Conservation (phyloP, 441 rosid genomes). For the Gossypium laxum region DNA sequence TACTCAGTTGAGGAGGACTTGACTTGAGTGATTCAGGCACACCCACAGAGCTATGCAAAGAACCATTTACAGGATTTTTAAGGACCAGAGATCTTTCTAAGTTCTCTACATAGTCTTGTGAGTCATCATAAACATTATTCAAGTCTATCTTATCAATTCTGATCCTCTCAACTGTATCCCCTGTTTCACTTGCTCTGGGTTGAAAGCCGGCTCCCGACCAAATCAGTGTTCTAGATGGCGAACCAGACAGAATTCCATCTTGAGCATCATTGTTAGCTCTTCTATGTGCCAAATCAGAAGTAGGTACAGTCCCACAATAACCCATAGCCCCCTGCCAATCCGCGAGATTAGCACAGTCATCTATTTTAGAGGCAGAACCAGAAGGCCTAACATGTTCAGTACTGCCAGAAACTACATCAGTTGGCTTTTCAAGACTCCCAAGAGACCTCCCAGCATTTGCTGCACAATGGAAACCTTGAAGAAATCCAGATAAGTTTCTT, state of each 20-base stretch:
- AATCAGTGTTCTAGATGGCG: slow-evolving; percentile 17
- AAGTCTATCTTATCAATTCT: slow-evolving; percentile 37
- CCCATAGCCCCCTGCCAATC: slow-evolving; percentile 19
- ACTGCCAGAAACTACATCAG: slow-evolving; percentile 16
- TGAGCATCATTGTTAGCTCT: slow-evolving; percentile 10
- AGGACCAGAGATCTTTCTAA: slow-evolving; percentile 17
- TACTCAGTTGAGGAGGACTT: slow-evolving; percentile 29
- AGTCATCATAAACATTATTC: slow-evolving; percentile 38
- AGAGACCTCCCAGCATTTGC: slow-evolving; percentile 15
- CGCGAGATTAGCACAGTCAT: slow-evolving; percentile 16
- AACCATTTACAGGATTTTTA: slow-evolving; percentile 14
- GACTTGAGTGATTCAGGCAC: slow-evolving; percentile 19
- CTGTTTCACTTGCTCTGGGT: slow-evolving; percentile 20
- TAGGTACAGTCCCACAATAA: slow-evolving; percentile 20
- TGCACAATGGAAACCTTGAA: slow-evolving; percentile 32
- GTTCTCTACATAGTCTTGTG: slow-evolving; percentile 26
- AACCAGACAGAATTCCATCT: slow-evolving; percentile 14
- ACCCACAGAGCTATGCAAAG: slow-evolving; percentile 22
- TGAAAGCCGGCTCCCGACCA: slow-evolving; percentile 15
- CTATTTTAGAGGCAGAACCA: slow-evolving; percentile 24
- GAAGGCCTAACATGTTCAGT: slow-evolving; percentile 30
- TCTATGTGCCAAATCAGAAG: slow-evolving; percentile 24
- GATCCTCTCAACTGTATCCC: slow-evolving; percentile 18
- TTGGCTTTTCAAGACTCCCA: slow-evolving; percentile 22
- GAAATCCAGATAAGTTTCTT: slow-evolving; percentile 28